phyloP scores from a whole-genome alignment of 31 red algal genomes.

The Odonthalia washingtoniensis region DNA sequence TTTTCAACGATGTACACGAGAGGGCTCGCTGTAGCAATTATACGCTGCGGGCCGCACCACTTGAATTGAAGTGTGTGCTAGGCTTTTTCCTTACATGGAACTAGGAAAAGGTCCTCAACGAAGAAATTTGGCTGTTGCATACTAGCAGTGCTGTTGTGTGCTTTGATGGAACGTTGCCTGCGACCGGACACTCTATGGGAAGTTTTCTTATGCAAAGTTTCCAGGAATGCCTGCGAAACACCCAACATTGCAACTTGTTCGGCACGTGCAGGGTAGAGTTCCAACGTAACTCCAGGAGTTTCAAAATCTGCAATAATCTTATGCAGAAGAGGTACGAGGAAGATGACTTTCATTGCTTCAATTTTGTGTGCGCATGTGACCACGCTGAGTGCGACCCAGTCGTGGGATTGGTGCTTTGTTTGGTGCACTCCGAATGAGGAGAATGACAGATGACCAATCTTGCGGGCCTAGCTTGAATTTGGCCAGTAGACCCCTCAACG shows the following conservation, averaged over 20 bases:
- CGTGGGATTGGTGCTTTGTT: slow-evolving; percentile 22
- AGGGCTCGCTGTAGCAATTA: not conserved
- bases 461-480: slow-evolving; percentile 30
- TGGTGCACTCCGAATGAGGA: not conserved
- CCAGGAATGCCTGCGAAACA: not conserved
- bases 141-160: not conserved
- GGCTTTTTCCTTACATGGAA: not conserved
- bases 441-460: not conserved
- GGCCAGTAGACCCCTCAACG: slow-evolving; percentile 24
- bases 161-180: not conserved
- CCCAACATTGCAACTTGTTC: not conserved
- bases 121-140: not conserved
- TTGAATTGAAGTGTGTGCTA: not conserved
- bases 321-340: too few relatives aligned
- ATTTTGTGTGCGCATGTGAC: too few relatives aligned
- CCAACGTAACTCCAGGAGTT: not conserved
- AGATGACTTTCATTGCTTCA: too few relatives aligned
- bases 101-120: not conserved
- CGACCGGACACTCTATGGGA: not conserved
- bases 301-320: slow-evolving; percentile 35
- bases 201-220: not conserved
- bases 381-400: slow-evolving; percentile 17
- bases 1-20: not conserved
- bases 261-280: not conserved
- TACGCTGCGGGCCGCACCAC: not conserved